A percentile compares a stretch with the other conserved stretches of the same genome.
Conservation (phyloP, 164 flowering plant genomes). For the Piper longum region DNA sequence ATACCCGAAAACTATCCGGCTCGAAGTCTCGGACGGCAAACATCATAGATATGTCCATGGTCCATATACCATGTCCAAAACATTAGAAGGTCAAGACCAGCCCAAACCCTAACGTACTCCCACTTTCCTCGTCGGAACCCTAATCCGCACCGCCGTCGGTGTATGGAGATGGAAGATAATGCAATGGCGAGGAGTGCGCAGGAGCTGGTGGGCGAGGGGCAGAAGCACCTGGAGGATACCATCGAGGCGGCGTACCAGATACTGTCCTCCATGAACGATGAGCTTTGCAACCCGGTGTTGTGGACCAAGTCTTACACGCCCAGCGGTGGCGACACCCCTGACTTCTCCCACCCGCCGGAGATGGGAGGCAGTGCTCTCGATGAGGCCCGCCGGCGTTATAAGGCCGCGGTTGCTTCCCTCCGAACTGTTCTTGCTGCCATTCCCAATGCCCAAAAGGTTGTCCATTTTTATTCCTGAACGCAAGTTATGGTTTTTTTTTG, state of each 20-base stretch:
- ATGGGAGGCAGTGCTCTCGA: conserved; percentile 52
- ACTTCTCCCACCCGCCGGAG: conserved; percentile 26
- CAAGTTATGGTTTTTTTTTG: too few relatives aligned
- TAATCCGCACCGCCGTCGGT: too few relatives aligned
- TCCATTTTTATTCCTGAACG: background rate
- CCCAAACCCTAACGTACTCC: too few relatives aligned
- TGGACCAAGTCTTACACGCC: conserved; percentile 42
- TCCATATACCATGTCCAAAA: too few relatives aligned
- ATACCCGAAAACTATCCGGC: too few relatives aligned
- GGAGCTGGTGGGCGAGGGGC: conserved; percentile 53
- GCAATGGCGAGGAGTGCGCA: conserved; percentile 19
- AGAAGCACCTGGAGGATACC: conserved; percentile 58
- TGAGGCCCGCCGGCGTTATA: conserved; percentile 60
- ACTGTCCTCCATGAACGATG: conserved; percentile 77
- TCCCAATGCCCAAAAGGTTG: conserved; percentile 50
- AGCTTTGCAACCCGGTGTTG: conserved; percentile 69
- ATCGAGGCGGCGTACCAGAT: conserved; percentile 61
- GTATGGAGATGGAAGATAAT: too few relatives aligned
- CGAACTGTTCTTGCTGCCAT: conserved; percentile 55
- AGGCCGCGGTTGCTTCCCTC: conserved; percentile 53
- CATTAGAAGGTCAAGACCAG: too few relatives aligned
- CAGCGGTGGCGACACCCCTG: conserved; percentile 8
- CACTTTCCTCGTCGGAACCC: too few relatives aligned
- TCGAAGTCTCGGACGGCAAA: too few relatives aligned
- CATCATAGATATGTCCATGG: too few relatives aligned